Conservation (phyloP, 75 land plant species). For the Pseudotsuga menziesii region DNA sequence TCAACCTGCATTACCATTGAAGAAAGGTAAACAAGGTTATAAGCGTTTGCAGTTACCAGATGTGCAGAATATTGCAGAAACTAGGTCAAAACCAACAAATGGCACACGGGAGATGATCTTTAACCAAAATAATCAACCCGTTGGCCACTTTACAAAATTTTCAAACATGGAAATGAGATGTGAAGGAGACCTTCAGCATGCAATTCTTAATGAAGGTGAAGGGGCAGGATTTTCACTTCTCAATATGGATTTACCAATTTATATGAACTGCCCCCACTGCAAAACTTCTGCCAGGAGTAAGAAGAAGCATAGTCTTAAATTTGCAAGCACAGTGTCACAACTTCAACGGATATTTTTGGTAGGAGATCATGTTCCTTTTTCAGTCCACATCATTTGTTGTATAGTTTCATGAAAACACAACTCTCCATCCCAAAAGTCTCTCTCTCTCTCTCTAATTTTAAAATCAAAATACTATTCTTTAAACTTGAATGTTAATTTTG, state of each 20-base stretch:
- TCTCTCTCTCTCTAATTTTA: background rate
- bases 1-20: slow-evolving; percentile 13
- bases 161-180: slow-evolving; percentile 16
- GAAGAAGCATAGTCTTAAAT: slow-evolving; percentile 38
- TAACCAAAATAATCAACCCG: slow-evolving; percentile 16
- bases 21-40: slow-evolving; percentile 19
- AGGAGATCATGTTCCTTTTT: slow-evolving; percentile 5
- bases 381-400: background rate
- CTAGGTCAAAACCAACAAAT: slow-evolving; percentile 6
- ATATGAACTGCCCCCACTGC: slow-evolving; percentile 92
- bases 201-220: slow-evolving; percentile 45
- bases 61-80: slow-evolving; percentile 5
- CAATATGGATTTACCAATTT: slow-evolving; percentile 79
- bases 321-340: slow-evolving; percentile 81
- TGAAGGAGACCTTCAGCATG: slow-evolving; percentile 19
- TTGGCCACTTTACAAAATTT: background rate
- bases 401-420: background rate
- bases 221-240: slow-evolving; percentile 60
- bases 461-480: too few relatives aligned
- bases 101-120: slow-evolving; percentile 4
- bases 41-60: slow-evolving; percentile 6
- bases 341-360: slow-evolving; percentile 98
- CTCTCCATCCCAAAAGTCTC: background rate
- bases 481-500: background rate
- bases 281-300: slow-evolving; percentile 35